Base-by-base conservation (phyloP, 345 rosid species). In the Aquilaria malaccensis region DNA sequence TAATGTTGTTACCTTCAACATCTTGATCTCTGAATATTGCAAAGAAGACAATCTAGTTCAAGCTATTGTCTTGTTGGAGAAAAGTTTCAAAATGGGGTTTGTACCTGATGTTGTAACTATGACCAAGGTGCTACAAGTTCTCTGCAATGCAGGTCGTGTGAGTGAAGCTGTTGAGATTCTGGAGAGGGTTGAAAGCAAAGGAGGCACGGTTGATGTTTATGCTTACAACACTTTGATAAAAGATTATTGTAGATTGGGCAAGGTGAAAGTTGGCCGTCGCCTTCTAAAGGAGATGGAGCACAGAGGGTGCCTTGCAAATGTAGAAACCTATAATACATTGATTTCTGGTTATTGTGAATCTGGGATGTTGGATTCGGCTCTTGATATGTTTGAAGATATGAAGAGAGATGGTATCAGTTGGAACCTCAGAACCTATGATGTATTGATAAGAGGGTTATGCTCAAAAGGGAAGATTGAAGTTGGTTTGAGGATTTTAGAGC, bases 291-390 rank as follows among this genome's bases (percentile, higher is more conserved):
- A 83, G 79, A 89, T 93, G 97, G 97, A 89, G 73, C 71, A 74
- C 45, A 84, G 83, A 37, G 97, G 96, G 4, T 78, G 91, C 59
- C 86, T 93, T 68, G 84, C 95, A 4, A 87, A 85, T 73, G 87
- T 61, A 4, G 88, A 84, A 56, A 81, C 94, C 9, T 87, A 84
- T 64, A 89, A 87, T 61, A 54, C 63, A 66, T 71, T 89, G 67
- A 87, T 93, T 30, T 60, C 77, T 14, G 92, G 96, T 30, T 87
- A 75, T 63, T 89, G 83, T 50, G 77, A 78, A 15, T 54, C 61
- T 14, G 72, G 81, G 33, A 79, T 81, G 86, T 65, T 89, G 69
- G 88, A 87, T 54, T 71, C 63, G 29, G 92, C 94, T 30, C 76
- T 87, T 3, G 85, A 87, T 30, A 64, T 73, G 77, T 87, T 89